phyloP scores from a whole-genome alignment of 208 protist species.

The Strigomonas oncopelti region DNA sequence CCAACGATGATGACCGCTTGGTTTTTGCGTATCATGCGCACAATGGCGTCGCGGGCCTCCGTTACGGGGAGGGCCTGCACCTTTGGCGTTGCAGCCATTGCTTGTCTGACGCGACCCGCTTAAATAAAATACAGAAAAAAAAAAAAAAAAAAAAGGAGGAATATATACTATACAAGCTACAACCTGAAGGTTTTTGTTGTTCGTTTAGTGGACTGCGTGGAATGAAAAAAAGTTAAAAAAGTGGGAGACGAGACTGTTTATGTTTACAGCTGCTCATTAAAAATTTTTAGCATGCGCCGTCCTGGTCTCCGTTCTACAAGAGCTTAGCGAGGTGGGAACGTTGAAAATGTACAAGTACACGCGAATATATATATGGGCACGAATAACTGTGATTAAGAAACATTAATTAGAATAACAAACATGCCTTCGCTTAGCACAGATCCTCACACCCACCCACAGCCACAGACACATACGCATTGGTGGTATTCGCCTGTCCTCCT shows the following conservation, averaged over 20 bases:
- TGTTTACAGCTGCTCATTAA: too few relatives aligned
- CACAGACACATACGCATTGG: too few relatives aligned
- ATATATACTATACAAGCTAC: neutral
- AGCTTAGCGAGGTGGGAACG: too few relatives aligned
- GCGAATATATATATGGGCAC: slow-evolving; percentile 1
- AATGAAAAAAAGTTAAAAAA: too few relatives aligned
- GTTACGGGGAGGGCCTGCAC: slow-evolving; percentile 51
- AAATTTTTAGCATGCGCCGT: too few relatives aligned
- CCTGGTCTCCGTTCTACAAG: too few relatives aligned
- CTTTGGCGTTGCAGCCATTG: slow-evolving; percentile 7
- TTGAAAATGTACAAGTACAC: neutral
- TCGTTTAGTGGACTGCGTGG: neutral
- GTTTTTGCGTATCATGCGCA: slow-evolving; percentile 79
- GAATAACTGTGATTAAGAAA: neutral
- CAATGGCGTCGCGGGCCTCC: slow-evolving; percentile 72
- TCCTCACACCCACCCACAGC: too few relatives aligned
- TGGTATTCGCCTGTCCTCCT: neutral
- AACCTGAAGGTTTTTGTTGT: neutral
- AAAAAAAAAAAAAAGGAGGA: neutral
- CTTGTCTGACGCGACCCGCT: neutral
- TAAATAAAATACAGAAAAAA: neutral
- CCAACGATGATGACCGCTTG: slow-evolving; percentile 88
- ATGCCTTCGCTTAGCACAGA: too few relatives aligned
- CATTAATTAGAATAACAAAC: too few relatives aligned
- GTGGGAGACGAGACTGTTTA: too few relatives aligned